Evolutionary conservation across 768 basidiomycete species (phyloP).

Genomic region (Boletus pseudopeckii): DNA sequence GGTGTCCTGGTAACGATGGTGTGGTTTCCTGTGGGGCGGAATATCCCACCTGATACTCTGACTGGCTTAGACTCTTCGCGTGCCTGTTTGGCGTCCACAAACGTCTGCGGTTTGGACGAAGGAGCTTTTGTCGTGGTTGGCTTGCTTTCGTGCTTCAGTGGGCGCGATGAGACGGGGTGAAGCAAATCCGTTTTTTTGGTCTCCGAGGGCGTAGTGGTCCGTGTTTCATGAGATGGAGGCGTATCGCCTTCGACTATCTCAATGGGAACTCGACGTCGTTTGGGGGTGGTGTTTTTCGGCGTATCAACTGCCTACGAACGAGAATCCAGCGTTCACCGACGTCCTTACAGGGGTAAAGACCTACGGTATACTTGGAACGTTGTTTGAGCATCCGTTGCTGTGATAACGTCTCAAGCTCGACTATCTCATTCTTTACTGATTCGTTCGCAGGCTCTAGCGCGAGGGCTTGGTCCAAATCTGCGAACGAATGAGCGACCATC

Average conservation of each 20-base stretch:
- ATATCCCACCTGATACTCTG: constrained; percentile 68
- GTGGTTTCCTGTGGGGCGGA: constrained; percentile 58
- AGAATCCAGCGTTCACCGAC: constrained; percentile 2
- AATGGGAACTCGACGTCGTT: constrained; percentile 62
- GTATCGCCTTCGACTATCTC: constrained; percentile 46
- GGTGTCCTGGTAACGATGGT: constrained; percentile 48
- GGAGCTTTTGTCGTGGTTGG: constrained; percentile 4
- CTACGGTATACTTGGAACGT: constrained; percentile 32
- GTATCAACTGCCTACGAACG: constrained; percentile 7
- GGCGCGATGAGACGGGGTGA: constrained; percentile 40
- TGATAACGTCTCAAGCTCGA: constrained; percentile 42
- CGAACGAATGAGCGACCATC: constrained; percentile 1
- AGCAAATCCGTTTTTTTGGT: constrained; percentile 28
- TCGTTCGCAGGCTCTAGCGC: constrained; percentile 62
- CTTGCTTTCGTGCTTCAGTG: constrained; percentile 19
- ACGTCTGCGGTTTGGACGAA: constrained; percentile 35
- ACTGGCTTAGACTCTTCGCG: constrained; percentile 45
- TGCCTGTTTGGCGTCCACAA: constrained; percentile 56
- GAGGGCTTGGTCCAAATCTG: constrained; percentile 63
- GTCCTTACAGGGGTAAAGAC: not conserved
- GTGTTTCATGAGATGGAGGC: not conserved
- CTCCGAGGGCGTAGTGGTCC: not conserved
- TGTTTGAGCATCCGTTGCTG: constrained; percentile 31
- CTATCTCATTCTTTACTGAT: constrained; percentile 60
- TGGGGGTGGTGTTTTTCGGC: constrained; percentile 21